Base-by-base conservation (phyloP, 805 yeast species). In the Yarrowia sp. region DNA sequence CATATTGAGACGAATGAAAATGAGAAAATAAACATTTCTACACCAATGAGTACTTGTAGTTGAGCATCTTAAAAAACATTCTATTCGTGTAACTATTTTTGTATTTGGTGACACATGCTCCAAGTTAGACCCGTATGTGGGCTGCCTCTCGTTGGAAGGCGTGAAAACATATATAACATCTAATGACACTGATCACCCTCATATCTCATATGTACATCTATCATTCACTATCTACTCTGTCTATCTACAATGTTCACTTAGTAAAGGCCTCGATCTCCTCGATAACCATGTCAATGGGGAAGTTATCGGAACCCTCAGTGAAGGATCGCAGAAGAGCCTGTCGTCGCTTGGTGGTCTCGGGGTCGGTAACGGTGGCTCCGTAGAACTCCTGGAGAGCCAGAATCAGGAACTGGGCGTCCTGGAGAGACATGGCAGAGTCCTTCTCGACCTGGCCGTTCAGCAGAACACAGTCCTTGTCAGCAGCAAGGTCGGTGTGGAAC, bases 381-480 rank as follows among this genome's bases (percentile, higher is more conserved):
- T 78, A 19, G 89, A 96, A 58, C 92, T 96, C 70, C 71, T 73
- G 80, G 67, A 73, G 71, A 53, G 68, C 74, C 70, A 73, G 72
- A 17, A 74, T 72, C 65, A 95, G 80, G 65, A 93, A 77, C 71
- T 91, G 96, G 0, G 97, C 89, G 71, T 93, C 97, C 58, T 83
- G 87, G 68, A 88, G 71, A 2, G 87, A 77, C n/a, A 93, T 79
- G 43, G 87, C 81, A 14, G 89, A 82, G 66, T 91, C 93, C 61
- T 81, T 79, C 74, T 92, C 97, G 3, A 92, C 86, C 42, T 83
- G 83, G 1, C 98, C 97, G 72, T 92, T 92, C 96, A 93, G 90
- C 71, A 95, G 80, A 0, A 91, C 91, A 0, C 91, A 68, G 0
- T 82, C 86, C 70, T 90, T 88, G 15, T 83, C 82, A 14, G 74